phyloP scores from a whole-genome alignment of 352 stramenopile species.

The Discostella stelligera region DNA sequence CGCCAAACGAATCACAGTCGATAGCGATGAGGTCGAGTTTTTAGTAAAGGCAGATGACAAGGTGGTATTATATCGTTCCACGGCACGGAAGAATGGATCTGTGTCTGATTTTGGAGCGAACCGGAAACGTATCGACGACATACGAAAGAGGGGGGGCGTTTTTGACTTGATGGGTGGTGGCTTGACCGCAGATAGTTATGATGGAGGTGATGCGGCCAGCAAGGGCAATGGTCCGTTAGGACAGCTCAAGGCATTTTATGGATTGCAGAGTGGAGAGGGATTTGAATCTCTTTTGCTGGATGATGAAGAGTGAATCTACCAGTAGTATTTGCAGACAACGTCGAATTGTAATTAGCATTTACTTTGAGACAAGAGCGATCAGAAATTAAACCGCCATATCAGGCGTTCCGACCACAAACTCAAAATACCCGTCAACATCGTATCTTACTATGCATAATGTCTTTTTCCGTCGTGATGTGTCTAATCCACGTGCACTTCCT shows the following conservation, averaged over 20 bases:
- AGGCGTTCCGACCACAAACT: not conserved
- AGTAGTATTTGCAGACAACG: too few species aligned
- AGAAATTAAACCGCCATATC: too few species aligned
- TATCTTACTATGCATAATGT: slow-evolving; percentile 20
- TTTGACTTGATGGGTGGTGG: slow-evolving; percentile 77
- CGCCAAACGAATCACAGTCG: slow-evolving; percentile 44
- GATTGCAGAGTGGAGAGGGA: slow-evolving; percentile 67
- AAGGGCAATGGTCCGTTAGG: slow-evolving; percentile 53
- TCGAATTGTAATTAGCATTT: too few species aligned
- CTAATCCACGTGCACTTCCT: slow-evolving; percentile 60
- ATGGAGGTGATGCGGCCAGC: slow-evolving; percentile 26
- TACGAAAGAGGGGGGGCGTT: slow-evolving; percentile 58
- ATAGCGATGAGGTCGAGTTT: slow-evolving; percentile 71
- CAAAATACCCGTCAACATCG: not conserved
- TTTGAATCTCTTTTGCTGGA: slow-evolving; percentile 79
- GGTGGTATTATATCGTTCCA: slow-evolving; percentile 68
- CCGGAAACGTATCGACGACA: slow-evolving; percentile 63
- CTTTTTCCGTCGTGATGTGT: not conserved
- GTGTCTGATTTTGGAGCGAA: slow-evolving; percentile 71
- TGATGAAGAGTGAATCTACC: slow-evolving; percentile 8
- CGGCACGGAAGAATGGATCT: slow-evolving; percentile 47
- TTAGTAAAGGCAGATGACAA: slow-evolving; percentile 64
- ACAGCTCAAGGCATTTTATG: slow-evolving; percentile 82
- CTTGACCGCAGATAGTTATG: slow-evolving; percentile 60
- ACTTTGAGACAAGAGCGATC: not conserved